These are phyloP conservation scores for Leccinum fallax DNA, from an alignment of 1,284 basidiomycete species.

Conservation along the genomic window DNA sequence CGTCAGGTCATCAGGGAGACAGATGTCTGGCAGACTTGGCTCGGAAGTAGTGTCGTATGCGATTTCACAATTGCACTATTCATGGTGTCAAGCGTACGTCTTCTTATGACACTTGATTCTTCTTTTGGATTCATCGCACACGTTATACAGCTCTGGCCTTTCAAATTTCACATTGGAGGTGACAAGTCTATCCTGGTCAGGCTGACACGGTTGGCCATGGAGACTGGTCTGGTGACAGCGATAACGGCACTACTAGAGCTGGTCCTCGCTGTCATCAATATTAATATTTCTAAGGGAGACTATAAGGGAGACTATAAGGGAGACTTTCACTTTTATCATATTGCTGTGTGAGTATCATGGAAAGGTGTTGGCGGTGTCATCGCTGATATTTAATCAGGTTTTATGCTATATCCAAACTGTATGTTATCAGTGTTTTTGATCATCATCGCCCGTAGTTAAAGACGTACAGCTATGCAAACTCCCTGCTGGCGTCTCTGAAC, in stretches of 20 bases:
- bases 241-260: constrained; percentile 24
- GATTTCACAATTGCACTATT: constrained; percentile 24
- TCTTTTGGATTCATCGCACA: not conserved
- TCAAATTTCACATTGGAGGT: constrained; percentile 6
- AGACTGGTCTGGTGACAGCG: constrained; percentile 30
- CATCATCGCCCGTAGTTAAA: not conserved
- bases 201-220: constrained; percentile 26
- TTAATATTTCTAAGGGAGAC: too few species aligned
- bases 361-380: not conserved
- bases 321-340: constrained; percentile 7
- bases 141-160: constrained; percentile 17
- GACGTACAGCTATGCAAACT: constrained; percentile 23
- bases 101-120: not conserved
- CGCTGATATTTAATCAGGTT: constrained; percentile 16
- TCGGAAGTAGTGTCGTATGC: constrained; percentile 23
- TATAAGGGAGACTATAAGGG: not conserved
- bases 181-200: constrained; percentile 9
- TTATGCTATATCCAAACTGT: constrained; percentile 30
- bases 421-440: not conserved
- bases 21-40: constrained; percentile 23
- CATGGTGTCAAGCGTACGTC: constrained; percentile 22
- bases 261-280: constrained; percentile 6
- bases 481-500: constrained; percentile 25
- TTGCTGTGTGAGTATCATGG: constrained; percentile 21
- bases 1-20: not conserved